Percentiles rank a stretch among this genome's conserved stretches.
These are phyloP conservation scores for Ophiostoma pallidulum DNA, from an alignment of 2,329 filamentous ascomycete genomes.

Conservation along the genomic window DNA sequence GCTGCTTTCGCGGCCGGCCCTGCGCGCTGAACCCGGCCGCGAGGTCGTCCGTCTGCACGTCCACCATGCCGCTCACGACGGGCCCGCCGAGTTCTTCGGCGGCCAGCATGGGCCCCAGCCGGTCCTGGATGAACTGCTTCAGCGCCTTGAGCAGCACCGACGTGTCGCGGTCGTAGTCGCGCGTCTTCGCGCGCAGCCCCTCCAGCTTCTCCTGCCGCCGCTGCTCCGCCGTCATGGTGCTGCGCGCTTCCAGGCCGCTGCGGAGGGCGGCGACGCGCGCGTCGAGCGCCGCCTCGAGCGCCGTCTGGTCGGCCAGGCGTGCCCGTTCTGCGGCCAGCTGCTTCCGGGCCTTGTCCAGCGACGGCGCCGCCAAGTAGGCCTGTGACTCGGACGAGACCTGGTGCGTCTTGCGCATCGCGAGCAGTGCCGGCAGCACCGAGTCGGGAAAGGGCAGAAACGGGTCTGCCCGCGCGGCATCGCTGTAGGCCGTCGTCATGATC, in stretches of 20 bases:
- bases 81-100: slow-evolving; percentile 78
- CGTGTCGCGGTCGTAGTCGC: slow-evolving; percentile 51
- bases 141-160: slow-evolving; percentile 53
- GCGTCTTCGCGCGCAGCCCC: slow-evolving; percentile 50
- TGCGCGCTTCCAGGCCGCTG: slow-evolving; percentile 43
- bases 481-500: slow-evolving; percentile 56
- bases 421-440: slow-evolving; percentile 60
- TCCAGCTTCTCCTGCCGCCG: slow-evolving; percentile 53
- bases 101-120: slow-evolving; percentile 65
- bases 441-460: slow-evolving; percentile 57
- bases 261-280: slow-evolving; percentile 51
- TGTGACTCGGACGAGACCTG: slow-evolving; percentile 56
- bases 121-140: slow-evolving; percentile 59
- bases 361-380: slow-evolving; percentile 41
- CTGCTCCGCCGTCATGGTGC: slow-evolving; percentile 49
- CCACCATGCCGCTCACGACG: slow-evolving; percentile 64
- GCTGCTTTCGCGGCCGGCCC: slow-evolving; percentile 43
- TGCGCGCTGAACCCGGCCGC: slow-evolving; percentile 51
- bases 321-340: slow-evolving; percentile 42
- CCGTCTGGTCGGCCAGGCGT: slow-evolving; percentile 44
- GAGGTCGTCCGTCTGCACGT: slow-evolving; percentile 51
- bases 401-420: slow-evolving; percentile 60
- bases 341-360: slow-evolving; percentile 34
- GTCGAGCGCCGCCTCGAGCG: slow-evolving; percentile 43
- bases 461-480: slow-evolving; percentile 48